Percentiles rank a stretch among this genome's conserved stretches.
These are phyloP conservation scores for Millerago galiae DNA, from an alignment of 805 yeast genomes.

Conservation along the genomic window DNA sequence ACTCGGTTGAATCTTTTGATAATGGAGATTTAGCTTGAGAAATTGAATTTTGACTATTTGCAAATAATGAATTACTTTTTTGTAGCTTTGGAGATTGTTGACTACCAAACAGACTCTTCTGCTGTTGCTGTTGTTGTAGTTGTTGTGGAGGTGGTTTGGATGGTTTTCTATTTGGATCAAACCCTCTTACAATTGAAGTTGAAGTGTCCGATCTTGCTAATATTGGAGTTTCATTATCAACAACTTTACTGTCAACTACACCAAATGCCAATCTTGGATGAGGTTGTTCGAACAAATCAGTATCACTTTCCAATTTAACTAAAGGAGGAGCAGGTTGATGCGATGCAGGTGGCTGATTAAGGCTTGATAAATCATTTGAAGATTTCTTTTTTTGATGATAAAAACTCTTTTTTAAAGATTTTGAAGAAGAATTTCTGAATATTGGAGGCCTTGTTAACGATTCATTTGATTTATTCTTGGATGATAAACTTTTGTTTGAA, in stretches of 20 bases:
- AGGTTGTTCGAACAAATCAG: conserved; percentile 24
- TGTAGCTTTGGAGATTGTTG: not conserved
- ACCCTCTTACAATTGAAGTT: conserved; percentile 25
- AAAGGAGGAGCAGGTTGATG: not conserved
- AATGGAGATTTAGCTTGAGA: conserved; percentile 19
- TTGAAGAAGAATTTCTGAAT: conserved; percentile 23
- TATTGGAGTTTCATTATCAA: conserved; percentile 6
- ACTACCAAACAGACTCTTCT: conserved; percentile 6
- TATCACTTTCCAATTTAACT: conserved; percentile 12
- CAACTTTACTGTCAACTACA: conserved; percentile 8
- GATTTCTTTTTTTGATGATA: conserved; percentile 11
- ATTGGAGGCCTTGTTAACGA: conserved; percentile 13
- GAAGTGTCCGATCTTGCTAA: conserved; percentile 21
- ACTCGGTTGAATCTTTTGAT: conserved; percentile 17
- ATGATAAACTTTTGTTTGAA: conserved; percentile 11
- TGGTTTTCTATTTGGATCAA: conserved; percentile 15
- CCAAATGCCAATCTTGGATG: conserved; percentile 26
- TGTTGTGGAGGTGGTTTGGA: not conserved
- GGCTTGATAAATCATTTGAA: conserved; percentile 11
- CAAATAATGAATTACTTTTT: conserved; percentile 3
- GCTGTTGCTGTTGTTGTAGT: not conserved
- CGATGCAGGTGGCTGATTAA: not conserved
- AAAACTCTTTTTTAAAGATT: conserved; percentile 18
- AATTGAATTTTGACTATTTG: not conserved
- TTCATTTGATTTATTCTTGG: conserved; percentile 10